These are phyloP conservation scores for Pontederia crassipes DNA, from an alignment of 176 grass and related monocot genomes.

Conservation along the genomic window DNA sequence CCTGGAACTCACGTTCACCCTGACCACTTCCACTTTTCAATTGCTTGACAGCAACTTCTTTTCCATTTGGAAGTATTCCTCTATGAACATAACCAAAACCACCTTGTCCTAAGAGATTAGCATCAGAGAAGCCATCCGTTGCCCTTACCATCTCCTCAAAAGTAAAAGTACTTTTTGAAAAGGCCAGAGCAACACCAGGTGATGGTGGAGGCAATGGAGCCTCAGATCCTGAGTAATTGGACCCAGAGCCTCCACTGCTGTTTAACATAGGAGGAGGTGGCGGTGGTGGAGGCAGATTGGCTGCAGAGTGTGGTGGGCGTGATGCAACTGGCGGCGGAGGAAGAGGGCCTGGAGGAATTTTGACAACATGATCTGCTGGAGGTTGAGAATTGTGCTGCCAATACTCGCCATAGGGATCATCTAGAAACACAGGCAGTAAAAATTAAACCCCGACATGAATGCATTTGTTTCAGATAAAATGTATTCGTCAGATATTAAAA, in stretches of 20 bases:
- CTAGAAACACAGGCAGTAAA: constrained; percentile 28
- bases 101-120: constrained; percentile 19
- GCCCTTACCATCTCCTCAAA: constrained; percentile 36
- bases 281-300: constrained; percentile 12
- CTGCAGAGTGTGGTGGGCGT: constrained; percentile 30
- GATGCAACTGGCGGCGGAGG: constrained; percentile 42
- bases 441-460: neutral
- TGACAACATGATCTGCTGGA: constrained; percentile 56
- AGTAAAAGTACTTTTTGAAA: constrained; percentile 76
- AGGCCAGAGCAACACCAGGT: constrained; percentile 22
- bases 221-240: constrained; percentile 58
- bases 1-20: constrained; percentile 25
- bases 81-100: constrained; percentile 16
- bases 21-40: constrained; percentile 16
- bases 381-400: constrained; percentile 66
- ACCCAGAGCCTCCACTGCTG: constrained; percentile 48
- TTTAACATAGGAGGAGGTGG: constrained; percentile 40
- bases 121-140: constrained; percentile 19
- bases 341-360: constrained; percentile 32
- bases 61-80: constrained; percentile 14
- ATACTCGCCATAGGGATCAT: constrained; percentile 61
- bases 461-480: neutral
- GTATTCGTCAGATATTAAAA: too few species aligned
- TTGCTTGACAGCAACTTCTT: constrained; percentile 19
- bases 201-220: constrained; percentile 30